These are phyloP conservation scores for Aspergillus persii DNA, from an alignment of 2,329 filamentous ascomycete species.

Conservation along the genomic window DNA sequence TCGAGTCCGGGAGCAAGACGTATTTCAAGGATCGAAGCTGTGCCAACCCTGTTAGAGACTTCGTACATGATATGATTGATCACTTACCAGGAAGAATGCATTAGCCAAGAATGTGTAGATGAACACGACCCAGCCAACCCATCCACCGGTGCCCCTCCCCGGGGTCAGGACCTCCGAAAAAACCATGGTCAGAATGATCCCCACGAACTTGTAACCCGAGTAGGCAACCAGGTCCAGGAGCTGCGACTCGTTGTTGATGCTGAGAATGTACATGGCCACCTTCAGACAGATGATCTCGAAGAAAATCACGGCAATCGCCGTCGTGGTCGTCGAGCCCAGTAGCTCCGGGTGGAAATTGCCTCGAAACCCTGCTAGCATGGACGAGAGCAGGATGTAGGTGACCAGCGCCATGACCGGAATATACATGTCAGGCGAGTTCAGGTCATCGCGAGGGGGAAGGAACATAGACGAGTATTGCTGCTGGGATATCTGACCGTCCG, in stretches of 20 bases:
- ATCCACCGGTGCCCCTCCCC: slow-evolving; percentile 78
- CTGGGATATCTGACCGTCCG: slow-evolving; percentile 63
- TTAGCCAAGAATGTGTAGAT: slow-evolving; percentile 90
- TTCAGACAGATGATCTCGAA: slow-evolving; percentile 90
- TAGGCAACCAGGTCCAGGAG: slow-evolving; percentile 93
- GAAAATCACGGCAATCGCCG: slow-evolving; percentile 76
- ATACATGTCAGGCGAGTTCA: slow-evolving; percentile 99
- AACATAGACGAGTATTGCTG: slow-evolving; percentile 59
- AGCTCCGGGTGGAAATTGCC: slow-evolving; percentile 94
- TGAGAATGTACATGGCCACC: slow-evolving; percentile 87
- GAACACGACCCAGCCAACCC: slow-evolving; percentile 86
- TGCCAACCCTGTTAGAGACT: neutral
- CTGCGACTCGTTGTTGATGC: slow-evolving; percentile 91
- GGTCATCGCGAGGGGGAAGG: slow-evolving; percentile 86
- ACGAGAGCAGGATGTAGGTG: slow-evolving; percentile 93
- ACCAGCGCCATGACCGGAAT: slow-evolving; percentile 98
- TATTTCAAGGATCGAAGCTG: slow-evolving; percentile 94
- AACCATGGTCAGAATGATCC: slow-evolving; percentile 84
- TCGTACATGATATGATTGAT: neutral
- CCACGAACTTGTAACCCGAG: slow-evolving; percentile 97
- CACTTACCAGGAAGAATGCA: slow-evolving; percentile 83
- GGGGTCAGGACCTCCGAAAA: slow-evolving; percentile 74
- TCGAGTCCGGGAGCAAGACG: slow-evolving; percentile 83
- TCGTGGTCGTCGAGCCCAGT: slow-evolving; percentile 82
- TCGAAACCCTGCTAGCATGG: slow-evolving; percentile 81